Evolutionary conservation across 306 rosid genomes (phyloP).

Genomic region (Castanea crenata): DNA sequence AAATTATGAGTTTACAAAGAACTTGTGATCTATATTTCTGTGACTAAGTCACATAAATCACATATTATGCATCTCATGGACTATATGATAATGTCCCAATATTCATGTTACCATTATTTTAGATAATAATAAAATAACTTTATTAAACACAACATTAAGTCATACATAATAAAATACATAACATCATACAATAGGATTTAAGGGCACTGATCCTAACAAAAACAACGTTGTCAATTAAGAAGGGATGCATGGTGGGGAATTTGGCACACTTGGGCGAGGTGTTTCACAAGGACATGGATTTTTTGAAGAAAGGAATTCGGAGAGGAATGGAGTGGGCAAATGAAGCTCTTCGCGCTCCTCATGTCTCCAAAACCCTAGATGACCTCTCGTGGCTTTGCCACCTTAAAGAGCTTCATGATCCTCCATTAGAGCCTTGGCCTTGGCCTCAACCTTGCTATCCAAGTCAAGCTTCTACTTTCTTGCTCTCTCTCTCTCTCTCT

Average conservation of each 20-base stretch:
- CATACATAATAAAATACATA: no score
- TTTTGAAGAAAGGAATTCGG: slow-evolving; percentile 50
- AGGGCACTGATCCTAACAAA: not conserved
- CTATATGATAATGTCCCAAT: no score
- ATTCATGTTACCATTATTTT: no score
- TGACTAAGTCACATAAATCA: no score
- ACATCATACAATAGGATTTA: no score
- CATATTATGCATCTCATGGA: no score
- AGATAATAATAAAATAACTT: no score
- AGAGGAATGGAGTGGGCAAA: slow-evolving; percentile 71
- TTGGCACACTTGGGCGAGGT: slow-evolving; percentile 58
- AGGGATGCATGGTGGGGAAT: slow-evolving; percentile 47
- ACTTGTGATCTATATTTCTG: no score
- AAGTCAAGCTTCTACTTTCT: slow-evolving; percentile 37
- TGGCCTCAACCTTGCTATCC: slow-evolving; percentile 87
- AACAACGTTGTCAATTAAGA: slow-evolving; percentile 15
- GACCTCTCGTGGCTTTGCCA: slow-evolving; percentile 71
- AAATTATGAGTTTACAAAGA: no score
- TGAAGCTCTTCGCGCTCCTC: slow-evolving; percentile 54
- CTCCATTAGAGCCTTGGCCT: slow-evolving; percentile 39
- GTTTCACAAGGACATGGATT: slow-evolving; percentile 70
- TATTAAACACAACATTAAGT: no score
- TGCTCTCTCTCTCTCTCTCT: no score
- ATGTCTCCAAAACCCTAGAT: slow-evolving; percentile 54
- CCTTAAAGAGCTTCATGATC: slow-evolving; percentile 64